Conservation (phyloP, 192 early-diverging fungal genomes). For the Backusella australiensis region DNA sequence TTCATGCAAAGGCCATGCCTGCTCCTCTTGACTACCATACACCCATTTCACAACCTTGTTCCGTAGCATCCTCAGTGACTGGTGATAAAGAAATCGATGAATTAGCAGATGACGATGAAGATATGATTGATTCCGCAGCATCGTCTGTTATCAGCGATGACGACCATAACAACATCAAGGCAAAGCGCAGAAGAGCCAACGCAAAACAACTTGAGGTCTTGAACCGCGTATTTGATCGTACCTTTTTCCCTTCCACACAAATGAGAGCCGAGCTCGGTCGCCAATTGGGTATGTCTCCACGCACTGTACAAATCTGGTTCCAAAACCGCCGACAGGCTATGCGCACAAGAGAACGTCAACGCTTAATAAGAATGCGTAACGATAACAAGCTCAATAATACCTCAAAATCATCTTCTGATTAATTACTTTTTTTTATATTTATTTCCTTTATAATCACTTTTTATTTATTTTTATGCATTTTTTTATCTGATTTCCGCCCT, state of each 20-base stretch:
- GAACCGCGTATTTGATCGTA: conserved; percentile 72
- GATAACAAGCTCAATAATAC: not conserved
- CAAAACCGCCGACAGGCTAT: conserved; percentile 90
- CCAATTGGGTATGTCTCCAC: conserved; percentile 84
- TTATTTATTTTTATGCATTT: not conserved
- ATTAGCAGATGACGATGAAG: not conserved
- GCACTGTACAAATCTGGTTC: conserved; percentile 97
- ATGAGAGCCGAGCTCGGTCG: conserved; percentile 73
- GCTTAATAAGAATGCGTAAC: conserved; percentile 14
- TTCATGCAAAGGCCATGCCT: not conserved
- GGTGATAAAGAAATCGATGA: not conserved
- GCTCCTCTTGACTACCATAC: not conserved
- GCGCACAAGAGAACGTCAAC: conserved; percentile 41
- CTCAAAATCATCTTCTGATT: not conserved
- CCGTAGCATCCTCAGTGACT: not conserved
- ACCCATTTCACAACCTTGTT: not conserved
- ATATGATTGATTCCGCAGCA: not conserved
- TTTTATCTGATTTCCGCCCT: not conserved
- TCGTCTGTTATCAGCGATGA: not conserved
- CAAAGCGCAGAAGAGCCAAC: conserved; percentile 81
- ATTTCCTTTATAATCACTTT: not conserved
- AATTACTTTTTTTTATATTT: not conserved
- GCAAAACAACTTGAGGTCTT: conserved; percentile 74
- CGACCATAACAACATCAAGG: conserved; percentile 38
- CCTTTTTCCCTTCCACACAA: conserved; percentile 83